These are phyloP conservation scores for Skeletonema potamos DNA, from an alignment of 108 stramenopile species.

Conservation along the genomic window DNA sequence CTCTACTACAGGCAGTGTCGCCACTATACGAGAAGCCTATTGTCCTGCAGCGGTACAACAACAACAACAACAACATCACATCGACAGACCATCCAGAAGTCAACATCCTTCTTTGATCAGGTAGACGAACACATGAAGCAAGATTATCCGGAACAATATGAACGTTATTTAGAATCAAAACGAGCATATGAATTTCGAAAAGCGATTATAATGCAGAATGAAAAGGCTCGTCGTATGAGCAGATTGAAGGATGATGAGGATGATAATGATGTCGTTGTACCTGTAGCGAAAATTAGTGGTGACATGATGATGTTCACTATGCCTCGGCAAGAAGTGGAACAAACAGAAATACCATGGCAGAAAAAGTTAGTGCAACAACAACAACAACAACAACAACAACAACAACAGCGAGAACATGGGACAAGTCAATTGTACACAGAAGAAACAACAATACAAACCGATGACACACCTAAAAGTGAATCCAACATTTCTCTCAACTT, in stretches of 20 bases:
- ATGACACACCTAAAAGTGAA: not conserved
- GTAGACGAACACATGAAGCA: constrained; percentile 34
- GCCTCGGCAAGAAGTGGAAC: not conserved
- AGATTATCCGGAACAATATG: constrained; percentile 34
- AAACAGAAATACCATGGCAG: not conserved
- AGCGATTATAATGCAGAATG: not conserved
- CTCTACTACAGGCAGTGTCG: not conserved
- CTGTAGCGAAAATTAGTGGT: not conserved
- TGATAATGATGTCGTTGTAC: not conserved
- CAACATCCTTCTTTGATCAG: constrained; percentile 32
- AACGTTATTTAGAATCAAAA: constrained; percentile 12
- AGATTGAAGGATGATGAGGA: not conserved
- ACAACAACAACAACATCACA: not conserved
- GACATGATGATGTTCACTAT: not conserved
- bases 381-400: not conserved
- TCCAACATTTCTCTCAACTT: not conserved
- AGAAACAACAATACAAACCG: not conserved
- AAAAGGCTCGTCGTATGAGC: not conserved
- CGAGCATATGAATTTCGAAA: not conserved
- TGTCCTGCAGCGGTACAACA: not conserved
- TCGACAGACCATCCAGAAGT: not conserved
- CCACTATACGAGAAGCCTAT: not conserved
- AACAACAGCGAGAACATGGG: not conserved
- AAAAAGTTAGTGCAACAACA: not conserved
- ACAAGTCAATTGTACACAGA: not conserved